These are phyloP conservation scores for Metarhizium guizhouense DNA, from an alignment of 2,329 filamentous ascomycete genomes.

Conservation along the genomic window DNA sequence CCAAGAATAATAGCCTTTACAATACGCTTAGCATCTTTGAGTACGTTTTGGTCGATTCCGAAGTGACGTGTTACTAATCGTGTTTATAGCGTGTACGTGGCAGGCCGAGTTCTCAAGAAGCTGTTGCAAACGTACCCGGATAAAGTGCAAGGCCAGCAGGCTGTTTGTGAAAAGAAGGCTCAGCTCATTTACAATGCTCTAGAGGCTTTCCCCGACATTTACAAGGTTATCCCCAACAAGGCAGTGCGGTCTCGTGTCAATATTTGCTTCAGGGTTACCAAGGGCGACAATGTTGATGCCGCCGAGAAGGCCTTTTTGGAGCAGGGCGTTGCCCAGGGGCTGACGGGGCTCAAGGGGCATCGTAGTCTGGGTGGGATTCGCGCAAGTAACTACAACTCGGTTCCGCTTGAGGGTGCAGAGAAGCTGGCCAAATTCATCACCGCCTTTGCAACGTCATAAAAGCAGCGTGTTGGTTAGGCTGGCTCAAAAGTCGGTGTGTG, in stretches of 20 bases:
- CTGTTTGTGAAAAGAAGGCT: constrained; percentile 66
- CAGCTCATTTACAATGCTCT: constrained; percentile 66
- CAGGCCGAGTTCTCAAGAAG: constrained; percentile 77
- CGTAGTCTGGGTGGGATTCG: constrained; percentile 59
- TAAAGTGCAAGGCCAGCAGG: constrained; percentile 70
- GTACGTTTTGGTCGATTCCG: constrained; percentile 29
- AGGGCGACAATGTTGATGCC: constrained; percentile 50
- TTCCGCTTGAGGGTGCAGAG: constrained; percentile 3
- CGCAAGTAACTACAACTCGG: constrained; percentile 6
- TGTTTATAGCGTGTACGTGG: constrained; percentile 63
- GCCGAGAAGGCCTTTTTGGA: constrained; percentile 75
- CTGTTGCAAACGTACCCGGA: constrained; percentile 57
- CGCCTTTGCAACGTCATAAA: neutral
- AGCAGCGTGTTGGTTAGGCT: too few species aligned
- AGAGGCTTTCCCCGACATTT: constrained; percentile 65
- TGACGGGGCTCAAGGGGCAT: constrained; percentile 83
- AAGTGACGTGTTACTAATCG: constrained; percentile 4
- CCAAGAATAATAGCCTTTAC: constrained; percentile 91
- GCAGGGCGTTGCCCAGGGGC: constrained; percentile 55
- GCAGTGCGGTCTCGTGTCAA: constrained; percentile 81
- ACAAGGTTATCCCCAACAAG: constrained; percentile 68
- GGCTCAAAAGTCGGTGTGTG: too few species aligned
- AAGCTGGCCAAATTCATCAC: constrained; percentile 3
- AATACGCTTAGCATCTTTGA: constrained; percentile 93
- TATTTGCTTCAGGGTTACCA: constrained; percentile 75